These are phyloP conservation scores for Hanseniaspora occidentalis DNA, from an alignment of 805 yeast species.

Conservation along the genomic window DNA sequence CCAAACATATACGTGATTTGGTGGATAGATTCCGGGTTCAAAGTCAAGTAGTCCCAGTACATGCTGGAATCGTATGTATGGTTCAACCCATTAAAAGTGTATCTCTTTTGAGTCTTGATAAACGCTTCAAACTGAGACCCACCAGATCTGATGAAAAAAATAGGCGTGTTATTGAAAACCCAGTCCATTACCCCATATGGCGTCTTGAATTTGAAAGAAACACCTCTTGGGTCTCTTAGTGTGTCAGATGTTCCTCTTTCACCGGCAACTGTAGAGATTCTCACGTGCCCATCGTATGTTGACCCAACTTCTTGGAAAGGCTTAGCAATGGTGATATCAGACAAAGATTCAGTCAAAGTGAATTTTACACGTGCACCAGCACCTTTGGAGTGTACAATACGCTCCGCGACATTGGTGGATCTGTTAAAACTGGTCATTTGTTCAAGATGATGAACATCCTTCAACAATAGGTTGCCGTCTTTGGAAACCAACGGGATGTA, in stretches of 20 bases:
- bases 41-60: constrained; percentile 46
- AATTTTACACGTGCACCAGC: constrained; percentile 51
- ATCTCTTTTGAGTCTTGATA: constrained; percentile 81
- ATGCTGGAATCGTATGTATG: constrained; percentile 31
- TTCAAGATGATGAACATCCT: constrained; percentile 47
- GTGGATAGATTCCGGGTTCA: constrained; percentile 45
- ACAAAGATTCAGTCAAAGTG: constrained; percentile 44
- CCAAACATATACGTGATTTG: constrained; percentile 46
- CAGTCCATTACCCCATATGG: constrained; percentile 78
- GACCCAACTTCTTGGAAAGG: constrained; percentile 31
- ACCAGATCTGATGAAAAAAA: constrained; percentile 77
- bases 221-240: constrained; percentile 82
- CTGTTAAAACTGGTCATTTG: constrained; percentile 47
- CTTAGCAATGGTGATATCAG: constrained; percentile 36
- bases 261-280: constrained; percentile 79
- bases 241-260: constrained; percentile 53
- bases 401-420: constrained; percentile 47
- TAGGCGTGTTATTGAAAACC: constrained; percentile 79
- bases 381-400: constrained; percentile 59
- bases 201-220: constrained; percentile 51
- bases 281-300: constrained; percentile 29
- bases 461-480: constrained; percentile 45
- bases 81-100: constrained; percentile 43
- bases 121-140: constrained; percentile 70
- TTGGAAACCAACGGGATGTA: constrained; percentile 42